Percentiles rank a stretch among this genome's conserved stretches.
Conservation (phyloP, 1,284 basidiomycete genomes). For the Ustilago tritici region DNA sequence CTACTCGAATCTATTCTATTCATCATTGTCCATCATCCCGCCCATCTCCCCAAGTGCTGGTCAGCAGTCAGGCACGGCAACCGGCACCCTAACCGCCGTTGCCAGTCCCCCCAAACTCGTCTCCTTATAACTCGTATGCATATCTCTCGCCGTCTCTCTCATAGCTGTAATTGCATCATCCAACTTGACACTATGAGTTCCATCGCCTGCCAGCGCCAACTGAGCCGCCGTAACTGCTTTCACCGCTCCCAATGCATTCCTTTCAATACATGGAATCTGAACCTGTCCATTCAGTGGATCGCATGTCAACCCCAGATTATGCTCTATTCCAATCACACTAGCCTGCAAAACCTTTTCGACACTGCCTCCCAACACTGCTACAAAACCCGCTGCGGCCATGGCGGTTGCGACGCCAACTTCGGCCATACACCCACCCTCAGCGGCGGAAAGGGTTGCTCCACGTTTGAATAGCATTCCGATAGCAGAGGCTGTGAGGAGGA, state of each 20-base stretch:
- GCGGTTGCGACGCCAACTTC: constrained; percentile 79
- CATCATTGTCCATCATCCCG: background rate
- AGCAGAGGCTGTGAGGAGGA: constrained; percentile 84
- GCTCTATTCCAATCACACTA: constrained; percentile 89
- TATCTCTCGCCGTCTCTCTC: constrained; percentile 82
- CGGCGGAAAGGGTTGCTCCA: constrained; percentile 94
- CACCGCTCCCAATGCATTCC: constrained; percentile 81
- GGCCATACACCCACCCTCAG: constrained; percentile 76
- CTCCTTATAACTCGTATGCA: constrained; percentile 71
- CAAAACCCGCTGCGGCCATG: constrained; percentile 92
- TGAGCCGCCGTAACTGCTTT: constrained; percentile 79
- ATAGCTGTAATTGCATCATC: constrained; percentile 98
- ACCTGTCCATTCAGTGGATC: constrained; percentile 76
- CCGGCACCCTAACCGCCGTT: constrained; percentile 61
- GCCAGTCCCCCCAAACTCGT: constrained; percentile 60
- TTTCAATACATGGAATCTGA: constrained; percentile 86
- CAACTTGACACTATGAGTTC: constrained; percentile 85
- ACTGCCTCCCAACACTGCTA: constrained; percentile 76
- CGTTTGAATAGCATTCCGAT: constrained; percentile 97
- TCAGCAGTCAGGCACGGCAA: constrained; percentile 65
- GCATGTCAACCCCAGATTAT: constrained; percentile 64
- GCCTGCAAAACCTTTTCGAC: constrained; percentile 76
- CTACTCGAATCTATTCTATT: background rate
- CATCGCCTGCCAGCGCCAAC: constrained; percentile 85
- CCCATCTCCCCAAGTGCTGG: too few species aligned